phyloP scores from a whole-genome alignment of 164 flowering plant species.

The Nelumbo lutea region DNA sequence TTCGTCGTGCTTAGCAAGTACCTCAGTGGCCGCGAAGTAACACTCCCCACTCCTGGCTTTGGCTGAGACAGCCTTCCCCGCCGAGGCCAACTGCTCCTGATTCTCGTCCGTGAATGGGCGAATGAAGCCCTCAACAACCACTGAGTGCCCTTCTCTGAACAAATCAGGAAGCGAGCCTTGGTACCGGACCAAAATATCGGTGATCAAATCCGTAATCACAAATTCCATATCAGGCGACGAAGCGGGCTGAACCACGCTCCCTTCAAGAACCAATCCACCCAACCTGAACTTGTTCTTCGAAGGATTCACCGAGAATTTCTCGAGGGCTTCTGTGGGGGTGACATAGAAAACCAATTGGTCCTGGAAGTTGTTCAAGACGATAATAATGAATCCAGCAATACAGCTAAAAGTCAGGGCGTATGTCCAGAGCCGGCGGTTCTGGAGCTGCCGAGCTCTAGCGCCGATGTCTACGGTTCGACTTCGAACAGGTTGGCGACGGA shows the following conservation, averaged over 20 bases:
- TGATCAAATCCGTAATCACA: slow-evolving; percentile 72
- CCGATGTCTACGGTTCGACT: slow-evolving; percentile 57
- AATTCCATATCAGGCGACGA: slow-evolving; percentile 69
- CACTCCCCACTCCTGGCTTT: slow-evolving; percentile 65
- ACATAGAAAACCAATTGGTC: slow-evolving; percentile 82
- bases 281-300: slow-evolving; percentile 57
- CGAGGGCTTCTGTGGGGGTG: slow-evolving; percentile 75
- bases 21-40: slow-evolving; percentile 70
- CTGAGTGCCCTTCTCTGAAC: slow-evolving; percentile 91
- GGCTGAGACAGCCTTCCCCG: slow-evolving; percentile 31
- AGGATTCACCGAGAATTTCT: slow-evolving; percentile 51
- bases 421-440: slow-evolving; percentile 82
- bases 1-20: slow-evolving; percentile 94
- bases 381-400: slow-evolving; percentile 63
- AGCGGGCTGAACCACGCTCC: slow-evolving; percentile 57
- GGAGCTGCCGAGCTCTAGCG: slow-evolving; percentile 77
- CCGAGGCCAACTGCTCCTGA: slow-evolving; percentile 15
- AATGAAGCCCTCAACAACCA: slow-evolving; percentile 79
- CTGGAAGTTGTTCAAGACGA: slow-evolving; percentile 67
- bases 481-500: slow-evolving; percentile 37
- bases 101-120: slow-evolving; percentile 52
- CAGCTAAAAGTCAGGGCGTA: slow-evolving; percentile 75
- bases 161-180: slow-evolving; percentile 80
- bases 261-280: slow-evolving; percentile 85
- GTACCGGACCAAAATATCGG: slow-evolving; percentile 70